Evolutionary conservation across 257 asterid species (phyloP).

Genomic region (Fraxinus americana): DNA sequence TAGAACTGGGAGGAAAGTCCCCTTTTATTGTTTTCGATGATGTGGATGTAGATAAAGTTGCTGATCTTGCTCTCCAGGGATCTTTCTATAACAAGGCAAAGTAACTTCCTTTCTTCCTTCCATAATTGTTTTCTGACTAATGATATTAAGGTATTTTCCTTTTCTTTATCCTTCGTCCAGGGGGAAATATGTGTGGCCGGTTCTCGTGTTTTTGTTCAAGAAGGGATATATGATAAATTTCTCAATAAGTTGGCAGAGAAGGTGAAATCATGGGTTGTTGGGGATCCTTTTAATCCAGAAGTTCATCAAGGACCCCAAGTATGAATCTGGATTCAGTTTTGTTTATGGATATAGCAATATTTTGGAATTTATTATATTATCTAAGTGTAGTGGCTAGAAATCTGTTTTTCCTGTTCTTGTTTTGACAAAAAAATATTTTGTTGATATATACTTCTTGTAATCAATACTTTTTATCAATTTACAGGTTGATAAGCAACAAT

Average conservation of each 20-base stretch:
- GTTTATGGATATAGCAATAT: background rate
- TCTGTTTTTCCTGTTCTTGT: too few species aligned
- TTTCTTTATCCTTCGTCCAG: constrained; percentile 27
- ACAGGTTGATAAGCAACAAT: constrained; percentile 64
- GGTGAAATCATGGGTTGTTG: constrained; percentile 58
- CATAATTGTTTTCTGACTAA: background rate
- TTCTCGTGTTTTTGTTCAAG: constrained; percentile 76
- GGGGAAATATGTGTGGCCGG: constrained; percentile 85
- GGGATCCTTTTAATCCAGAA: constrained; percentile 76
- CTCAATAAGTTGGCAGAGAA: constrained; percentile 52
- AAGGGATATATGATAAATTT: constrained; percentile 66
- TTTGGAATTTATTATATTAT: background rate
- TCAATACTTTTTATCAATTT: background rate
- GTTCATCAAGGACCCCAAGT: constrained; percentile 82
- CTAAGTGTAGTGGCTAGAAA: too few species aligned
- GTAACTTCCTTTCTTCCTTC: background rate
- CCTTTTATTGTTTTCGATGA: constrained; percentile 77
- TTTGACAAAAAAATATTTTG: background rate
- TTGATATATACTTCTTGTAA: background rate
- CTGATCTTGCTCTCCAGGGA: constrained; percentile 54
- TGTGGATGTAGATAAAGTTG: constrained; percentile 63
- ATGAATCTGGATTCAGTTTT: background rate
- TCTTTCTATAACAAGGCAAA: constrained; percentile 59
- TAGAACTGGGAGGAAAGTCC: constrained; percentile 86
- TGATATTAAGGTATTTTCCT: background rate